These are phyloP conservation scores for Chaetoceros tenuissimus DNA, from an alignment of 108 stramenopile species.

Conservation along the genomic window DNA sequence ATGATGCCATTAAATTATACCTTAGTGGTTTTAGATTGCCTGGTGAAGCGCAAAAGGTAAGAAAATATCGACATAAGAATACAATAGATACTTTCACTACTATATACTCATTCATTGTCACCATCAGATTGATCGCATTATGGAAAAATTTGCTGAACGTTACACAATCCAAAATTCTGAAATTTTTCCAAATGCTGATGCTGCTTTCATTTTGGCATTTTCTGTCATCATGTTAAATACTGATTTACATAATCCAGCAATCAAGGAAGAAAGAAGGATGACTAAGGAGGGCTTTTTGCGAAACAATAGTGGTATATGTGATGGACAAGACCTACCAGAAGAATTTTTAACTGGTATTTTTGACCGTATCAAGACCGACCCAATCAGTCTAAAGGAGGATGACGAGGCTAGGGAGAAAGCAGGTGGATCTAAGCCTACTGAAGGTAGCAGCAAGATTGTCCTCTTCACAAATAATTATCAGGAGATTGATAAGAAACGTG, in stretches of 20 bases:
- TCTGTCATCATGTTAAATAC: conserved; percentile 99
- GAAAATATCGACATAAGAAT: not conserved
- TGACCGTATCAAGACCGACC: conserved; percentile 85
- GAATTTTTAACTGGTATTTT: conserved; percentile 88
- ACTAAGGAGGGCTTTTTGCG: conserved; percentile 90
- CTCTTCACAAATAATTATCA: conserved; percentile 62
- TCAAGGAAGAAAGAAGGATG: conserved; percentile 91
- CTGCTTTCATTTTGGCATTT: conserved; percentile 96
- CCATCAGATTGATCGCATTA: conserved; percentile 93
- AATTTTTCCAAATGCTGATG: conserved; percentile 90
- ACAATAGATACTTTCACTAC: conserved; percentile 1
- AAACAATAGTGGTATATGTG: conserved; percentile 95
- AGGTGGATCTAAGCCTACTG: conserved; percentile 20
- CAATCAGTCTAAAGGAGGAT: conserved; percentile 96
- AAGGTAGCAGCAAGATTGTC: conserved; percentile 30
- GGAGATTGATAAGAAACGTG: conserved; percentile 70
- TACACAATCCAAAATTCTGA: conserved; percentile 81
- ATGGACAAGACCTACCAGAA: conserved; percentile 88
- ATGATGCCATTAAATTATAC: conserved; percentile 92
- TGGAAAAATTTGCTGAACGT: conserved; percentile 97
- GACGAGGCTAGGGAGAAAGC: conserved; percentile 71
- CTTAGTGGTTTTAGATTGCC: conserved; percentile 95
- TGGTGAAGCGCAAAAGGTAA: conserved; percentile 96
- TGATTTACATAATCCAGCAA: conserved; percentile 96
- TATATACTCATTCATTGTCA: conserved; percentile 2